Base-by-base conservation (phyloP, 352 stramenopile species). In the Elongisporangium prolatum region DNA sequence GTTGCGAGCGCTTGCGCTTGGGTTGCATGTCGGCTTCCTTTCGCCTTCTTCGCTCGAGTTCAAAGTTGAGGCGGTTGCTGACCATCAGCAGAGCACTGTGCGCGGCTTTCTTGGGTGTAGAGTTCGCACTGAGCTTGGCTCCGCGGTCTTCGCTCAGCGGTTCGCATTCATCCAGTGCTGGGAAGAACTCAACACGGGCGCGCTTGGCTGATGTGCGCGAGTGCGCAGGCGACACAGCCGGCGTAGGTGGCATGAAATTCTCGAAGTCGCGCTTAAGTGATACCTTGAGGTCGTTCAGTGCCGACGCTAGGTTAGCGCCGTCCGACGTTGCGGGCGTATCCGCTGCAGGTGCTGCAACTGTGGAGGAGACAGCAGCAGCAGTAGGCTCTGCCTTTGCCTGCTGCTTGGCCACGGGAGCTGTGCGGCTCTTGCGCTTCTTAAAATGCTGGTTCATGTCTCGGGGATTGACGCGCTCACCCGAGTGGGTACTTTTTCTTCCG, bases 211-310 rank as follows among this genome's bases (percentile, higher is more conserved):
- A 56, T 11, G 70, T 64, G 9, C 77, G 73, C 5, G 63, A 53
- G 21, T 91, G 73, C 21, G 70, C 71, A 14, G 84, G 84, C 9
- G 84, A 93, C 0, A 80, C 84, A 8, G 75, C 80, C 0, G 84
- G 84, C 21, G 84, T 93, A 0, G 84, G 84, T 4, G 84, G 80
- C 40, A 82, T 74, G 25, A 88, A 88, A 52, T 74, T 85, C 21
- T 89, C 76, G 34, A 86, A 69, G 54, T 89, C 79, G 52, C 80
- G 80, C 63, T 86, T 89, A 21, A 90, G 65, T 44, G 84, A 90
- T 14, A 93, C 75, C 59, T 91, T 83, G 18, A 93, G 80, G 21
- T 80, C 78, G 0, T 69, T 89, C 28, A 91, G 60, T 10, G 79
- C 81, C 0, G 73, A 68, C 3, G 79, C 75, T 37, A 91, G 64